Evolutionary conservation across 2,329 filamentous ascomycete genomes (phyloP), one percentile per base, ranked within the genome.

Genomic region (Alternaria infectoria): DNA sequence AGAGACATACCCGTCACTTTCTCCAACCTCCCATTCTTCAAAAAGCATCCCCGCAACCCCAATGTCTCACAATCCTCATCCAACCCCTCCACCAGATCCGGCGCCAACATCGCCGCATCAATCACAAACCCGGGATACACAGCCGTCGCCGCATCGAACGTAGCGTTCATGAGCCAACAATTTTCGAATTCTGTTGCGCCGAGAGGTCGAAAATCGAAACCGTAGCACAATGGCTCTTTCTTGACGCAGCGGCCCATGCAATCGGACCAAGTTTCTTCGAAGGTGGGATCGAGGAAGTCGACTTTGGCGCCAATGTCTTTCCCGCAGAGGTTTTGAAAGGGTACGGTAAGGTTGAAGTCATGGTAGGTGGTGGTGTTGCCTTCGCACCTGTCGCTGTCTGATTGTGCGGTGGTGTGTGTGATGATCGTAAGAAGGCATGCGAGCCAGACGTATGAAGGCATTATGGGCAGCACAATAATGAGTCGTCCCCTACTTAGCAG

Each of bases 271-370:
- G 32, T 58, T 13, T 23, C 19, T 17, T 62, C 59, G 44, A 52
- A 40, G 15, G 55, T 58, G 6, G 59, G 54, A 21, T 54, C 46
- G 6, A 40, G 19, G 47, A 56, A 66, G 54, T 66, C 64, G 17
- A 61, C 57, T n/a, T 13, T 5, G 25, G 64, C 64, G n/a, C 45
- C 28, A 3, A 64, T 66, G 49, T 66, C 64, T 50, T 46, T 64
- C 10, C 57, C 64, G 32, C 64, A 66, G 26, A 66, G 64, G 11
- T 66, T 66, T 12, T 64, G 40, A 26, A 66, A 66, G 4, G 56
- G 45, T 3, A 66, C 47, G 6, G 57, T 36, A 3, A 50, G 15
- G 4, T 17, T 17, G 26, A 28, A 13, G n/a, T 30, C 25, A 8
- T 50, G 26, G 25, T 50, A 50, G 25, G 25, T 50, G 25, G 25